Base-by-base conservation (phyloP, 1,284 basidiomycete genomes). In the Neonothopanus nambi region DNA sequence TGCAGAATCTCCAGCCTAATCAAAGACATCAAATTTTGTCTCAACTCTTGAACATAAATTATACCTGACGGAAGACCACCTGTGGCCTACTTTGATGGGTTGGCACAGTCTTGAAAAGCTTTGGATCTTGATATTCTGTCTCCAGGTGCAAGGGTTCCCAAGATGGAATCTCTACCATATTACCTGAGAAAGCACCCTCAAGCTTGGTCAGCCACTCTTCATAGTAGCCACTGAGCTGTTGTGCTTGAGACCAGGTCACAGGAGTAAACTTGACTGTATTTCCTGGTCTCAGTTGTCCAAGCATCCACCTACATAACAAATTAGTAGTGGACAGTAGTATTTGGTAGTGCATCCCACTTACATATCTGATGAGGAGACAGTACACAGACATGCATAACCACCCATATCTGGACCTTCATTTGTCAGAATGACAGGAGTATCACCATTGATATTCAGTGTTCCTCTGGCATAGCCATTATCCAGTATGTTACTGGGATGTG, bases 401-500 rank as follows among this genome's bases (percentile, higher is more conserved):
- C 83, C 82, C 82, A 85, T 82, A 62, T 84, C 80, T 0, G 84
- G 85, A 0, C 81, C 82, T 61, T 87, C 87, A 26, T 77, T 74
- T 1, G 79, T 78, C 39, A 89, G 67, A 21, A 88, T 79, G 2
- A 89, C 85, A 0, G 88, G 85, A 0, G 85, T 86, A 61, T 90
- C 86, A 2, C 87, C 88, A 59, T 89, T 89, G 59, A 87, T 59
- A 58, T 85, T 84, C 57, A 89, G 65, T 1, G 80, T 76, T 4
- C 84, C 84, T 20, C 74, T 69, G 0, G 80, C 77, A 62, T 89
- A 89, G 2, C 80, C 84, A 55, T 86, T 84, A 58, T 89, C 86
- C 18, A 87, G 75, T 45, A 89, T 82, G 60, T 89, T 89, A 37
- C 79, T 82, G 0, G 87, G 86, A 65, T 90, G 88, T 11, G 81